Evolutionary conservation across 2,329 filamentous ascomycete genomes (phyloP), one percentile per base, ranked within the genome.

Genomic region (Talaromyces sp.): DNA sequence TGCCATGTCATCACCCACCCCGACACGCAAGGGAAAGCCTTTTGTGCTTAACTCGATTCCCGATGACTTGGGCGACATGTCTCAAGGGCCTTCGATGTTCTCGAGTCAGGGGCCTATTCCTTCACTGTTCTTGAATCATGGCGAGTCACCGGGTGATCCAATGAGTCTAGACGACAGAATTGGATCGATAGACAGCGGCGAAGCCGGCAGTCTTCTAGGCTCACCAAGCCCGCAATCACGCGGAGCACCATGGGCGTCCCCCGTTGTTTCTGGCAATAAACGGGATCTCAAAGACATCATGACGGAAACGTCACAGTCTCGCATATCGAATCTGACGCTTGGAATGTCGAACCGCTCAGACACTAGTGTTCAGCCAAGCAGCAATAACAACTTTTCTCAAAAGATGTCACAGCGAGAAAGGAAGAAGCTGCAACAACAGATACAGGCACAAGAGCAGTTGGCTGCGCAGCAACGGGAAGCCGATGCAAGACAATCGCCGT

Each of bases 381-480:
- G 23, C 23, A 23, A 23, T 23, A 23, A 75, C 69, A 68, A 70
- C 68, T 70, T 78, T 30, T 73, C 78, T 42, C 75, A 79, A 0
- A 96, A 91, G 72, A 76, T 96, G 67, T 96, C 93, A 0, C 95
- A 98, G 68, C 96, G 95, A 71, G 93, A 97, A 73, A 87, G 92
- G 27, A 98, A 96, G 78, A 90, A 86, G 71, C 86, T 92, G 66
- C 86, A 92, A 68, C 89, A 92, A 69, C 89, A 92, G 68, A 83
- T 86, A 64, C 86, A 90, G 69, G 68, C 77, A 61, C 75, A 78
- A 78, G 82, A 77, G 44, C 70, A 70, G 62, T 64, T 72, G 62
- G 70, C 66, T 56, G 72, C 73, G 58, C 67, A 72, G 57, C 66
- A 73, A 60, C 71, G 72, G 60, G 74, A 77, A 61, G 40, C 18